phyloP scores from a whole-genome alignment of 176 grass and related monocot genomes.

The Carex myosuroides region DNA sequence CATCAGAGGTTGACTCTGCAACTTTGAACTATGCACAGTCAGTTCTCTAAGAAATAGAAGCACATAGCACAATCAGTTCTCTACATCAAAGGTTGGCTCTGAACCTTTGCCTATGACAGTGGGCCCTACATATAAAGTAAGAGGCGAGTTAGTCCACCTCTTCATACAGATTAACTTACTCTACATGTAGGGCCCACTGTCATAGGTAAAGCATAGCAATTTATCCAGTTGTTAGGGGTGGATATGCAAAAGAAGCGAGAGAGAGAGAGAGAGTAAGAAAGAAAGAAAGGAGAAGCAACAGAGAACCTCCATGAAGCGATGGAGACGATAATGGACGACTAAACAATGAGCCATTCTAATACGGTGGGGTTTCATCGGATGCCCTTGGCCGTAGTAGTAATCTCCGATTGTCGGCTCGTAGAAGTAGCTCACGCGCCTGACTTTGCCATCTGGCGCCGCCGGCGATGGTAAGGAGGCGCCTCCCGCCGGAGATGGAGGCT shows the following conservation, averaged over 20 bases:
- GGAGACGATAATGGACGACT: slow-evolving; percentile 83
- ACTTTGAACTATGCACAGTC: background rate
- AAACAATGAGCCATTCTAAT: slow-evolving; percentile 89
- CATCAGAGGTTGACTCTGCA: background rate
- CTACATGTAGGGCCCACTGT: too few species aligned
- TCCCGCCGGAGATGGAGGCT: slow-evolving; percentile 18
- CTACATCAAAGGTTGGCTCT: too few species aligned
- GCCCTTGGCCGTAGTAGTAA: slow-evolving; percentile 95
- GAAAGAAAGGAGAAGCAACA: slow-evolving; percentile 26
- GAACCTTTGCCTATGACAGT: too few species aligned
- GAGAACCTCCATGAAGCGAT: slow-evolving; percentile 69
- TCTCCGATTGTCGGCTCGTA: slow-evolving; percentile 88
- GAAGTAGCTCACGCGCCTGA: slow-evolving; percentile 83
- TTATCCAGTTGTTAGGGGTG: background rate
- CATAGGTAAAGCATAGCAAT: background rate
- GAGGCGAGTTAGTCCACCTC: too few species aligned
- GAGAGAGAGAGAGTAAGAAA: background rate
- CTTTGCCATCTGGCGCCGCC: slow-evolving; percentile 31
- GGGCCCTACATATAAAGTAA: too few species aligned
- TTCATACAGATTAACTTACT: too few species aligned
- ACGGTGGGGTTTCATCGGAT: slow-evolving; percentile 95
- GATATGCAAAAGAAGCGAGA: background rate
- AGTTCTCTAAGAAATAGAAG: background rate
- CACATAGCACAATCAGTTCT: background rate
- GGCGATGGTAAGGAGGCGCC: slow-evolving; percentile 61